These are phyloP conservation scores for Aspergillus steynii DNA, from an alignment of 495 filamentous ascomycete genomes.

Conservation along the genomic window DNA sequence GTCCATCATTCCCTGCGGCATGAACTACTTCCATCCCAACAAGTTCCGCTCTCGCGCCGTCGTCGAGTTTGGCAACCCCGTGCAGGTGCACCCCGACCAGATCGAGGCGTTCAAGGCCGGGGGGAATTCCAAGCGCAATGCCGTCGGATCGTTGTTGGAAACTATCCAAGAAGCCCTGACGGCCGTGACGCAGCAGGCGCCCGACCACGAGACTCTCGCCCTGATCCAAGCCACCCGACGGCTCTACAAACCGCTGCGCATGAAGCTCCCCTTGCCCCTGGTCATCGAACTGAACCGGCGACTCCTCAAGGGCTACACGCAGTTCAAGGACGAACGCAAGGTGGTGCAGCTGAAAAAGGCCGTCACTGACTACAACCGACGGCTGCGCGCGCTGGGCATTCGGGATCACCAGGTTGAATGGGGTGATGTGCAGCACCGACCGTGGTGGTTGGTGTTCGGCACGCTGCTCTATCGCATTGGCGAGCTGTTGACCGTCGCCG, in stretches of 20 bases:
- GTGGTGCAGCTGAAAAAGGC: conserved; percentile 76
- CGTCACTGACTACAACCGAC: conserved; percentile 84
- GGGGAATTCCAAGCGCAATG: conserved; percentile 65
- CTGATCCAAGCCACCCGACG: conserved; percentile 90
- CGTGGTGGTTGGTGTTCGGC: conserved; percentile 63
- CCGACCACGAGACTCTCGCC: conserved; percentile 97
- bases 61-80: conserved; percentile 88
- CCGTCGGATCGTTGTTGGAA: conserved; percentile 78
- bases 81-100: conserved; percentile 77
- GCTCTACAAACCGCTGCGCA: conserved; percentile 90
- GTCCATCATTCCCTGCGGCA: conserved; percentile 96
- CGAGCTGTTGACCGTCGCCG: conserved; percentile 73
- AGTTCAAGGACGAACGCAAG: conserved; percentile 88
- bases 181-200: conserved; percentile 87
- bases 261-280: conserved; percentile 89
- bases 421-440: conserved; percentile 70
- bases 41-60: conserved; percentile 98
- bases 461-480: conserved; percentile 76
- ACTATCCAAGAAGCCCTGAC: conserved; percentile 81
- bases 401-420: conserved; percentile 94
- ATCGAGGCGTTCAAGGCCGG: conserved; percentile 83
- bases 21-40: conserved; percentile 99
- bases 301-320: conserved; percentile 85
- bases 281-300: conserved; percentile 96
- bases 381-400: conserved; percentile 80